Percentiles rank a stretch among this genome's conserved stretches.
phyloP scores from a whole-genome alignment of 495 filamentous ascomycete genomes.

The Massariosphaeria phaeospora region DNA sequence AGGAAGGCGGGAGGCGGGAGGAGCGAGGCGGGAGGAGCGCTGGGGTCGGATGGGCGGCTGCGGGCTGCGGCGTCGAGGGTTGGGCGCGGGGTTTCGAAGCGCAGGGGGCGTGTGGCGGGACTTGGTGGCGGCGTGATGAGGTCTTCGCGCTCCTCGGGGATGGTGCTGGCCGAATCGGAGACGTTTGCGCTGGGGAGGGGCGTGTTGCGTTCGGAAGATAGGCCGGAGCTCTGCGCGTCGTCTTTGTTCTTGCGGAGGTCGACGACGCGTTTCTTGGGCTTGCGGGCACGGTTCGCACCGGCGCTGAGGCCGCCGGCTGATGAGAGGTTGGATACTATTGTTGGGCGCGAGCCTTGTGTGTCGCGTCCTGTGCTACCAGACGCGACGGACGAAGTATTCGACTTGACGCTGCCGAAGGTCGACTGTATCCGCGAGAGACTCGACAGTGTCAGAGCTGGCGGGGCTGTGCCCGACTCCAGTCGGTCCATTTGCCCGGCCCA shows the following conservation, averaged over 20 bases:
- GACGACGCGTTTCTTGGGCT: conserved; percentile 89
- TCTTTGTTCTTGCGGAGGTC: conserved; percentile 66
- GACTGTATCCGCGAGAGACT: conserved; percentile 40
- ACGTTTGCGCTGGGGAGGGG: conserved; percentile 41
- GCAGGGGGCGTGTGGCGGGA: conserved; percentile 38
- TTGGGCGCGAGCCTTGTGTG: conserved; percentile 20
- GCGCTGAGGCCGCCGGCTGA: conserved; percentile 55
- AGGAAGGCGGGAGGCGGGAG: conserved; percentile 22
- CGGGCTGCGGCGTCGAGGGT: conserved; percentile 23
- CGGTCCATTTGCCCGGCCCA: conserved; percentile 81
- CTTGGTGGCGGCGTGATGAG: conserved; percentile 49
- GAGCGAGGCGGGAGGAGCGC: no score
- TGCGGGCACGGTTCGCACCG: conserved; percentile 61
- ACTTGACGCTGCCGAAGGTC: conserved; percentile 32
- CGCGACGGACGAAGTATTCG: conserved; percentile 29
- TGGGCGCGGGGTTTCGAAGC: conserved; percentile 27
- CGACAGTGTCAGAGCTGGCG: conserved; percentile 31
- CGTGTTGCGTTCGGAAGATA: conserved; percentile 34
- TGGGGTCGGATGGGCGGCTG: not conserved
- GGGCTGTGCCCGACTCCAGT: conserved; percentile 52
- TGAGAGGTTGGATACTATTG: conserved; percentile 37
- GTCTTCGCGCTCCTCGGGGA: conserved; percentile 53
- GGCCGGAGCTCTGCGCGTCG: conserved; percentile 30
- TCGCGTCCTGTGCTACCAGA: conserved; percentile 30
- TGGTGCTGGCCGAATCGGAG: conserved; percentile 48